A percentile compares a stretch with the other conserved stretches of the same genome.
Evolutionary conservation across 768 basidiomycete species (phyloP).

Genomic region (Suillus lakei): DNA sequence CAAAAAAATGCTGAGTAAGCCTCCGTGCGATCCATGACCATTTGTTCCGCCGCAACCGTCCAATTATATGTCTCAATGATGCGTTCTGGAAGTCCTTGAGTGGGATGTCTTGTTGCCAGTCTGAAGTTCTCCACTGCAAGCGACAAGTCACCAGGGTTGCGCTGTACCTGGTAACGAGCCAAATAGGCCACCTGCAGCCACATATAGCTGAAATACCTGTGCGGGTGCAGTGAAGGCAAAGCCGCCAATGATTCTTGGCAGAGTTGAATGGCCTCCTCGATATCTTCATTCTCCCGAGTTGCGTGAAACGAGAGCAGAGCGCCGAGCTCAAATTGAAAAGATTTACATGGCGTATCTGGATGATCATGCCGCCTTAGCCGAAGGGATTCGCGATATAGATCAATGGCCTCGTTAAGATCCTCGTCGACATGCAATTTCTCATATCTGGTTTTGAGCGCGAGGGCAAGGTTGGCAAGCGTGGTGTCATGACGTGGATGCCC

Average conservation of each 20-base stretch:
- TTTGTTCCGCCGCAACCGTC: too few species aligned
- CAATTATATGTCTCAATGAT: too few species aligned
- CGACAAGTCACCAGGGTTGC: conserved; percentile 19
- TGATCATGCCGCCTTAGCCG: conserved; percentile 15
- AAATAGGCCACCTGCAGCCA: conserved; percentile 18
- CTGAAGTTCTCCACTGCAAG: conserved; percentile 24
- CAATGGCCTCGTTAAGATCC: conserved; percentile 25
- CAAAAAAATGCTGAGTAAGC: too few species aligned
- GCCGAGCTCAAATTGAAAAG: conserved; percentile 19
- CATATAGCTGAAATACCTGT: neutral
- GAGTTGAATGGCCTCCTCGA: conserved; percentile 24
- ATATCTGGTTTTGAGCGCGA: conserved; percentile 15
- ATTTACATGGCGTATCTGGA: neutral
- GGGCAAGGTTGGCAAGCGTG: conserved; percentile 19
- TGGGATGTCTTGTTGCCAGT: conserved; percentile 20
- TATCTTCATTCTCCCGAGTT: conserved; percentile 13
- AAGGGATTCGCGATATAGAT: conserved; percentile 16
- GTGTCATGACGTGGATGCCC: conserved; percentile 10
- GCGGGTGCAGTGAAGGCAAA: neutral
- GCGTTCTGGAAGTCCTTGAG: neutral
- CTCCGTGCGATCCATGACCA: too few species aligned
- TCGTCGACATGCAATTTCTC: conserved; percentile 6
- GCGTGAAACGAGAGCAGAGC: conserved; percentile 19
- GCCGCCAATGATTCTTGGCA: conserved; percentile 9
- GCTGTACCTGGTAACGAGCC: conserved; percentile 28